Conservation (phyloP, 305 asterid genomes). For the Solanum chacoense region DNA sequence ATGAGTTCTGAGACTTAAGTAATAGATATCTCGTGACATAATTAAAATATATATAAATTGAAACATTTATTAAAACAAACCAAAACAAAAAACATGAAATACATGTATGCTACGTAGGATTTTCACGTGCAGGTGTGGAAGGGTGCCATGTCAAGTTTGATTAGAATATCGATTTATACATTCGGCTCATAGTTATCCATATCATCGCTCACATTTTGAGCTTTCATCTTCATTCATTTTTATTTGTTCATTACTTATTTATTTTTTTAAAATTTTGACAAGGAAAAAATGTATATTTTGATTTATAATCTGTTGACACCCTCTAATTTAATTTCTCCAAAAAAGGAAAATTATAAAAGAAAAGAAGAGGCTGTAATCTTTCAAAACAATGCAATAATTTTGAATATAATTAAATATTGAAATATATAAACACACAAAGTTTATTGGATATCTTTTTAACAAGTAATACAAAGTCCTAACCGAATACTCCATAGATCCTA, state of each 20-base stretch:
- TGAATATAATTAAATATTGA: not conserved
- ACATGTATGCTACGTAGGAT: not conserved
- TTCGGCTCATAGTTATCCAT: not conserved
- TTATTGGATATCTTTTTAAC: not conserved
- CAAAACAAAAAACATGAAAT: not conserved
- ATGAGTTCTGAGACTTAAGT: too few relatives aligned
- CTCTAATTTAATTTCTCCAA: not conserved
- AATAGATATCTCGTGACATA: too few relatives aligned
- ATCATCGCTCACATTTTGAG: not conserved
- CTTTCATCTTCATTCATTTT: not conserved
- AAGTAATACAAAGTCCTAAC: not conserved
- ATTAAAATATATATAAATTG: too few relatives aligned
- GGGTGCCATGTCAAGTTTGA: too few relatives aligned
- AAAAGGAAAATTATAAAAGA: not conserved
- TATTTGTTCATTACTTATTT: not conserved
- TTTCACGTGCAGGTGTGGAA: not conserved
- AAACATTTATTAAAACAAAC: not conserved
- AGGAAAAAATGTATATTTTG: not conserved
- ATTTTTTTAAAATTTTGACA: fast-evolving
- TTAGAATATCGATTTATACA: too few relatives aligned
- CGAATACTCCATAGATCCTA: not conserved
- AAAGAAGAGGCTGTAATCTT: not conserved
- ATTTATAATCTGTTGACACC: not conserved
- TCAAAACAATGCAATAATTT: not conserved
- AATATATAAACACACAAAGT: not conserved